phyloP scores from a whole-genome alignment of 2,329 filamentous ascomycete genomes.

The Sporothrix luriei region DNA sequence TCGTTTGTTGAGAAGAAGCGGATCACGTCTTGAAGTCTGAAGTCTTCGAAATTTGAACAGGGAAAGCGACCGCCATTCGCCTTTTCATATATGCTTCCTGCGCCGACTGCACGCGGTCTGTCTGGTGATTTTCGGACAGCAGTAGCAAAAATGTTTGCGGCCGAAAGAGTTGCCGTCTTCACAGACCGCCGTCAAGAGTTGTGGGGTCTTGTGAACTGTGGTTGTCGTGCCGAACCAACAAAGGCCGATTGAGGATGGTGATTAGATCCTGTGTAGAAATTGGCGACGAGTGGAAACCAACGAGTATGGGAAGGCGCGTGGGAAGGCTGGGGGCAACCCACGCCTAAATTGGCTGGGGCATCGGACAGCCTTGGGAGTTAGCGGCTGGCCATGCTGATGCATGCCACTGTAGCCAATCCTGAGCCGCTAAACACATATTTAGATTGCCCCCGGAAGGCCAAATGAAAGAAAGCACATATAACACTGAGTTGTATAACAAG shows the following conservation, averaged over 20 bases:
- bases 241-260: slow-evolving; percentile 30
- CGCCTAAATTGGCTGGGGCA: slow-evolving; percentile 13
- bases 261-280: slow-evolving; percentile 24
- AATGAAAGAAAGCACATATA: not conserved
- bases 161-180: not conserved
- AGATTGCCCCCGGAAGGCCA: not conserved
- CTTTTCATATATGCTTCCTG: not conserved
- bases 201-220: slow-evolving; percentile 2
- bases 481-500: not conserved
- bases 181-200: not conserved
- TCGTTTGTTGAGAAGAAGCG: not conserved
- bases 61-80: not conserved
- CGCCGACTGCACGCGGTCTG: not conserved
- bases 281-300: slow-evolving; percentile 32
- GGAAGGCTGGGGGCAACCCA: slow-evolving; percentile 25
- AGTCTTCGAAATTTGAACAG: not conserved
- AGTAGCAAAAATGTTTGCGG: not conserved
- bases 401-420: slow-evolving; percentile 16
- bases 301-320: not conserved
- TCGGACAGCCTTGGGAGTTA: not conserved
- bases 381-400: slow-evolving; percentile 4
- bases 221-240: slow-evolving; percentile 27
- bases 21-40: not conserved
- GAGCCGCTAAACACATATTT: not conserved
- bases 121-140: not conserved